Conservation (phyloP, 805 yeast genomes). For the Candida tibetensis region DNA sequence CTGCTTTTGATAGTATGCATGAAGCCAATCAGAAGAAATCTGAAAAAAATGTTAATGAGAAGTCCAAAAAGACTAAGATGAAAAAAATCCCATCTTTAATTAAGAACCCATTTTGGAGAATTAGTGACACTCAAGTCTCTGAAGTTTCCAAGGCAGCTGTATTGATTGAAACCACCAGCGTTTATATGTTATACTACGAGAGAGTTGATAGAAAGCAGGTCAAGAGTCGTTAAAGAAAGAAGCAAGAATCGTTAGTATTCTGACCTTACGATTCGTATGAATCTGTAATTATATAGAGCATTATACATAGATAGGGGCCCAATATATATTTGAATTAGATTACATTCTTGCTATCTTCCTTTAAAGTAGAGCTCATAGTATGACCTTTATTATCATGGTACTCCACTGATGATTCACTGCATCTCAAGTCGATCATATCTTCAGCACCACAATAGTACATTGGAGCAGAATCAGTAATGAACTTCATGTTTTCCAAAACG, state of each 20-base stretch:
- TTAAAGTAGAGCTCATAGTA: background rate
- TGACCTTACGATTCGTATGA: too few species aligned
- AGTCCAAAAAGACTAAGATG: conserved; percentile 30
- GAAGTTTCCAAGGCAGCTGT: conserved; percentile 62
- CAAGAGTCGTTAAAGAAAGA: conserved; percentile 4
- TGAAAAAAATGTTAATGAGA: background rate
- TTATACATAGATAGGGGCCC: too few species aligned
- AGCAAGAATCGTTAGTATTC: background rate
- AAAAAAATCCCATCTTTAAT: conserved; percentile 55
- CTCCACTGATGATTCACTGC: conserved; percentile 10
- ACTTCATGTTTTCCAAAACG: conserved; percentile 6
- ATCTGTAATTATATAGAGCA: too few species aligned
- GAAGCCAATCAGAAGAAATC: background rate
- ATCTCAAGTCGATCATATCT: conserved; percentile 15
- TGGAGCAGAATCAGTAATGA: conserved; percentile 11
- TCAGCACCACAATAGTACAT: conserved; percentile 18
- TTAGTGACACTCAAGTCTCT: conserved; percentile 70
- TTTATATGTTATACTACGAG: conserved; percentile 83
- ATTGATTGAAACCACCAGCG: conserved; percentile 68
- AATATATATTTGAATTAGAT: too few species aligned
- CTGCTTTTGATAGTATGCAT: conserved; percentile 6
- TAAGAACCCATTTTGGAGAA: conserved; percentile 75
- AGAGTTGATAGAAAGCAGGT: conserved; percentile 31
- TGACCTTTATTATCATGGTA: conserved; percentile 9
- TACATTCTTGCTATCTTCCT: too few species aligned